Base-by-base conservation (phyloP, 257 asterid genomes). In the Vinca minor region DNA sequence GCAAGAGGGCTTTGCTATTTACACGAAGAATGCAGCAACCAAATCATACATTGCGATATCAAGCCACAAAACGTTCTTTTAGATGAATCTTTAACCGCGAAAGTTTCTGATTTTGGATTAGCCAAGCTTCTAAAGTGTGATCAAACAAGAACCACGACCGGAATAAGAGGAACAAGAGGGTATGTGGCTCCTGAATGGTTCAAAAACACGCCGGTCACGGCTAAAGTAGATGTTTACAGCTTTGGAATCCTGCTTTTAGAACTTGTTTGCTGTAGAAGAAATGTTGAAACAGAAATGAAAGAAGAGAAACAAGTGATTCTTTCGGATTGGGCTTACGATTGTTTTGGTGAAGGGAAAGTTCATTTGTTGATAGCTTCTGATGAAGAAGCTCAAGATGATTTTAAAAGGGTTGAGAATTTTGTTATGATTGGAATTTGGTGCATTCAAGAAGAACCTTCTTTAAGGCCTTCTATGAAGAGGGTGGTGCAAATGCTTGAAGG, bases 121-220 rank as follows among this genome's bases (percentile, higher is more conserved):
- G 89, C 94, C 3, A 81, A 77, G 61, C 80, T 85, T 69, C 59
- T 74, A 8, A 84, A 75, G 67, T 71, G 81, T 65, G 94, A 76
- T 23, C 80, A 81, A 21, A 69, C 74, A 0, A 81, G 83, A 28
- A 73, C 85, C 0, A 73, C 71, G 62, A 78, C 87, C 0, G 67
- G 78, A 46, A 68, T 83, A 26, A 79, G 84, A 0, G 93, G 93
- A 63, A 85, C 93, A 1, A 81, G 77, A 63, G 87, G 93, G 5
- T 85, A 85, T 52, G 74, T 83, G 77, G 93, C 89, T 4, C 93
- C 93, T 0, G 89, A 83, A 34, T 85, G 87, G 87, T 71, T 82
- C 4, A 47, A 73, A 64, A 83, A 72, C 56, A 78, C 64, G 25
- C 85, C 87, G 0, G 78, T 85, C 26, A 82, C 92, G 1, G 70